Evolutionary conservation across 2,329 filamentous ascomycete species (phyloP), one percentile per base, ranked within the genome.

Genomic region (Chaetomiaceae sp.): DNA sequence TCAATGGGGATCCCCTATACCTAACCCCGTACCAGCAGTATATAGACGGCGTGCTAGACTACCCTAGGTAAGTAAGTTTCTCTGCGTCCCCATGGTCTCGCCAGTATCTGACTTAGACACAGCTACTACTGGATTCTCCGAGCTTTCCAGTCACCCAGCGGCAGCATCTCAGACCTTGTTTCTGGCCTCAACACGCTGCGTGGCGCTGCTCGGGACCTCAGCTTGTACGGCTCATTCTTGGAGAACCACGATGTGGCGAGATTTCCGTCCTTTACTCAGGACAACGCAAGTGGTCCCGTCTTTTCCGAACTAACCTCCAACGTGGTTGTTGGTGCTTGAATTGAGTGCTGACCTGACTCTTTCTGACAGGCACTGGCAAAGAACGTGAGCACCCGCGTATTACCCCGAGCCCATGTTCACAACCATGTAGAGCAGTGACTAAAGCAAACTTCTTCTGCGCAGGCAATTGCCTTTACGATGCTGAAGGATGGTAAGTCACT

Each of bases 401-500:
- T n/a, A n/a, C n/a, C n/a, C n/a, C n/a, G n/a, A n/a, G n/a, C n/a
- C n/a, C n/a, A n/a, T n/a, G n/a, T n/a, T n/a, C n/a, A n/a, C n/a
- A n/a, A n/a, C n/a, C n/a, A n/a, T n/a, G n/a, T n/a, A n/a, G n/a
- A n/a, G n/a, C n/a, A n/a, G n/a, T n/a, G n/a, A n/a, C n/a, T n/a
- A n/a, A n/a, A n/a, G n/a, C n/a, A n/a, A n/a, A n/a, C n/a, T n/a
- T n/a, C n/a, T 13, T 12, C 14, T 2, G 23, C 14, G 20, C 30
- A 61, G 56, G 68, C 75, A 16, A 69, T 81, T 50, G 72, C 76
- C 1, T 80, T 75, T 61, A 78, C 70, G 2, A 71, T 82, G 50
- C 70, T 82, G 35, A 68, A 67, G 31, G 74, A 81, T 56, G 79
- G 56, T 58, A 35, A 25, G 53, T 44, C 5, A 27, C 30, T 20